Evolutionary conservation across 768 basidiomycete genomes (phyloP), one percentile per base, ranked within the genome.

Genomic region (Austroboletus eburneus): DNA sequence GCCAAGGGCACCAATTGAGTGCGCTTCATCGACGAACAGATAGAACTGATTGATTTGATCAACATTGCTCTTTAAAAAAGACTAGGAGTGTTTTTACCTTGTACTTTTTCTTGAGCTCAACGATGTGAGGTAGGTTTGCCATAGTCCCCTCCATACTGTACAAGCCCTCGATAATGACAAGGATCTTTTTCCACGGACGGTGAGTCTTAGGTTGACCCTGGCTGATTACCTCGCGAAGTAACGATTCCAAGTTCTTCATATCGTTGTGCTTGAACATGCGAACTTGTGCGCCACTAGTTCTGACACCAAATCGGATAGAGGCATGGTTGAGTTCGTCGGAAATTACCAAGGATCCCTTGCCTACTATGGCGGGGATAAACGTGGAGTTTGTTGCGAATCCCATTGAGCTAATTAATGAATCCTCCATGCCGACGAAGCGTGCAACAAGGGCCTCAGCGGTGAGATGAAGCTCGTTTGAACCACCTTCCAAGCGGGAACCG

Each of bases 61-160:
- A 21, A 9, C 8, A 21, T 29, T 9, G 38, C 57, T 25, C 54
- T 37, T 24, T 2, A 25, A 38, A 3, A 27, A 24, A 33, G 16
- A n/a, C 3, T n/a, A n/a, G n/a, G n/a, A n/a, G n/a, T n/a, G n/a
- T n/a, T n/a, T n/a, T 25, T 32, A 93, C 95, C 81, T 98, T 98
- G 78, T 96, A 98, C 62, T 84, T 87, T 65, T 85, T 77, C 75
- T 96, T 98, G 43, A 99, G 75, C 54, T 87, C 86, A 47, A 98
- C 57, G 45, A 99, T 72, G 12, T 59, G 73, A 4, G 94, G 96
- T 35, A 99, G 60, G 63, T 97, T 81, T 29, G 87, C 81, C 54
- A 98, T 58, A 9, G 90, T 93, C n/a, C 96, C 96, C 69, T 98
- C 96, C 96, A 99, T 99, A 51, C 89, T 92, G 71, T 91, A 98